Base-by-base conservation (phyloP, 805 yeast species). In the Candida coleopterorum region DNA sequence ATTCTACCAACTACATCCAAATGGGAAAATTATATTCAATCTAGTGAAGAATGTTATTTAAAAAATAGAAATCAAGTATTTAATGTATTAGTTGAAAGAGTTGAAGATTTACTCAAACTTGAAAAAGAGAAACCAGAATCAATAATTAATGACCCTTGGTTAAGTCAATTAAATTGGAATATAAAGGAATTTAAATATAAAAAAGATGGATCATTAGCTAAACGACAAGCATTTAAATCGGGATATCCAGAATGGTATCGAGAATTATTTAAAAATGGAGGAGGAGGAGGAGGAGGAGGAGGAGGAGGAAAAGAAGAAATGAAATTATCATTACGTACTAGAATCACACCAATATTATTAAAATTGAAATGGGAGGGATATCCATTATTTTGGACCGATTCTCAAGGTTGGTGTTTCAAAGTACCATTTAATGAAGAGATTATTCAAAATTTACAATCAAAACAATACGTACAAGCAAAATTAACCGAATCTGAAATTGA, bases 211-310 rank as follows among this genome's bases (percentile, higher is more conserved):
- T 62, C 60, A 3, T 85, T 86, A 1, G 71, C 64, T 17, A 84
- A 85, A 37, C 77, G 74, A 18, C 95, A 86, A 56, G 70, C 72
- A 1, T 87, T 76, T 48, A 53, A 86, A 32, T 94, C 95, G 0
- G 97, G 96, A 0, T 86, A 72, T 49, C 99, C 99, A 0, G 82
- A 82, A 46, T 93, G 99, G 99, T 94, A 85, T 56, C 75, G 83
- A 41, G 79, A 77, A 18, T 51, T 76, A 25, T 61, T 67, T 42
- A 68, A 62, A 29, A 56, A 64, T 10, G n/a, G n/a, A n/a, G n/a
- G n/a, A n/a, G n/a, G n/a, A n/a, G n/a, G n/a, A n/a, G n/a, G n/a
- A n/a, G n/a, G n/a, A n/a, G n/a, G n/a, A n/a, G n/a, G n/a, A n/a
- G n/a, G n/a, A n/a, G n/a, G n/a, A n/a, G n/a, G n/a, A n/a, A n/a